phyloP scores from a whole-genome alignment of 768 basidiomycete genomes.

The Leccinum rimulosum region DNA sequence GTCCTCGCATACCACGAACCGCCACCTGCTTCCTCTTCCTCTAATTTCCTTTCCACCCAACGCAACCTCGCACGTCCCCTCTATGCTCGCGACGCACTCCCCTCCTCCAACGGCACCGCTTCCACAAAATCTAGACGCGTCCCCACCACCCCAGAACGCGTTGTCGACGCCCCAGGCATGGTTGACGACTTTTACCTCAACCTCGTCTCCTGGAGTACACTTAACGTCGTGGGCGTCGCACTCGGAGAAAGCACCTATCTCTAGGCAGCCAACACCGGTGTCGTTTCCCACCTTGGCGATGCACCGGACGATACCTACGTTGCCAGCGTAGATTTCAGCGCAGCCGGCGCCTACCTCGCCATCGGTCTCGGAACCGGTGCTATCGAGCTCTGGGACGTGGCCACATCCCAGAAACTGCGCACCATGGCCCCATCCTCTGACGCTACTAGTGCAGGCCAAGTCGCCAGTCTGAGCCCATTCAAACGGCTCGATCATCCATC shows the following conservation, averaged over 20 bases:
- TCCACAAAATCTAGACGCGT: constrained; percentile 80
- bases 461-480: constrained; percentile 80
- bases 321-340: constrained; percentile 75
- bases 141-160: constrained; percentile 84
- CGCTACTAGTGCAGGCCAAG: constrained; percentile 46
- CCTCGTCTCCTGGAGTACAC: constrained; percentile 82
- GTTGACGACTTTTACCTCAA: constrained; percentile 98
- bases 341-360: constrained; percentile 78
- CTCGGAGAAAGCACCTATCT: constrained; percentile 86
- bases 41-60: constrained; percentile 71
- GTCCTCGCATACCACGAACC: constrained; percentile 88
- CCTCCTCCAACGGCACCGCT: constrained; percentile 59
- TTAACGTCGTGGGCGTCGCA: constrained; percentile 87
- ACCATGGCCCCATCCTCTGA: constrained; percentile 66
- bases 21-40: constrained; percentile 76
- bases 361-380: constrained; percentile 79
- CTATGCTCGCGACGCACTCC: constrained; percentile 63
- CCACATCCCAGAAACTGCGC: constrained; percentile 71
- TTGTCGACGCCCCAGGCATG: constrained; percentile 92
- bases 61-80: constrained; percentile 76
- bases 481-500: constrained; percentile 95
- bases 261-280: constrained; percentile 90
- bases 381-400: constrained; percentile 95
- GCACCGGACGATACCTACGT: constrained; percentile 75
- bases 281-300: constrained; percentile 75